A percentile compares a stretch with the other conserved stretches of the same genome.
Conservation (phyloP, 805 yeast species). For the Spathaspora sp. region DNA sequence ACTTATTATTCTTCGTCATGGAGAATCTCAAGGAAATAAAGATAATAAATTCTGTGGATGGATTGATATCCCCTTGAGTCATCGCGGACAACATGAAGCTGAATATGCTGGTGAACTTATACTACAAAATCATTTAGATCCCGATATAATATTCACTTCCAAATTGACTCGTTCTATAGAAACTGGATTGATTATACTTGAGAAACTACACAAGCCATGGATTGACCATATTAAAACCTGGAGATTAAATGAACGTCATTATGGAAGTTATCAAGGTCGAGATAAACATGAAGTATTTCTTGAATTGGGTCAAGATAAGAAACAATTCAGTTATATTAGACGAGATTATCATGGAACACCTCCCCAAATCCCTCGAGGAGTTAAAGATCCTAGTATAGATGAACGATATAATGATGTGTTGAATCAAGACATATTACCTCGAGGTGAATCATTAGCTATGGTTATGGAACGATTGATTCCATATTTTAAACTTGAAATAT, state of each 20-base stretch:
- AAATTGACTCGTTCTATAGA: slow-evolving; percentile 38
- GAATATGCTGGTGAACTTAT: slow-evolving; percentile 35
- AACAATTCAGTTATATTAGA: slow-evolving; percentile 35
- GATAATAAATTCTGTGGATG: slow-evolving; percentile 44
- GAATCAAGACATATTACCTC: slow-evolving; percentile 23
- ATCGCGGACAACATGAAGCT: slow-evolving; percentile 38
- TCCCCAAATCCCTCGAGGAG: slow-evolving; percentile 21
- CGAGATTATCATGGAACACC: slow-evolving; percentile 37
- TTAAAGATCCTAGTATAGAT: slow-evolving; percentile 30
- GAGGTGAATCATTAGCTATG: slow-evolving; percentile 37
- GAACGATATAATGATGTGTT: slow-evolving; percentile 27
- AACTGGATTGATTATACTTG: slow-evolving; percentile 37
- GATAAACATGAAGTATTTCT: slow-evolving; percentile 34
- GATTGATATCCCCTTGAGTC: slow-evolving; percentile 40
- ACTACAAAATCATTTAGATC: slow-evolving; percentile 20
- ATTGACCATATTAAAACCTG: slow-evolving; percentile 36
- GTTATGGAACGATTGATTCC: slow-evolving; percentile 40
- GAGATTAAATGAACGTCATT: slow-evolving; percentile 44
- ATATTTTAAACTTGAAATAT: slow-evolving; percentile 26
- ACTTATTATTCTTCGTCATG: slow-evolving; percentile 41
- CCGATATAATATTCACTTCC: slow-evolving; percentile 35
- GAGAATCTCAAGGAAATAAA: slow-evolving; percentile 42
- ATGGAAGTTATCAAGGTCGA: slow-evolving; percentile 40
- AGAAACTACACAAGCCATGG: slow-evolving; percentile 28
- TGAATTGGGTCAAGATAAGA: slow-evolving; percentile 32